phyloP scores from a whole-genome alignment of 768 basidiomycete genomes.

The Lactarius psammicola region DNA sequence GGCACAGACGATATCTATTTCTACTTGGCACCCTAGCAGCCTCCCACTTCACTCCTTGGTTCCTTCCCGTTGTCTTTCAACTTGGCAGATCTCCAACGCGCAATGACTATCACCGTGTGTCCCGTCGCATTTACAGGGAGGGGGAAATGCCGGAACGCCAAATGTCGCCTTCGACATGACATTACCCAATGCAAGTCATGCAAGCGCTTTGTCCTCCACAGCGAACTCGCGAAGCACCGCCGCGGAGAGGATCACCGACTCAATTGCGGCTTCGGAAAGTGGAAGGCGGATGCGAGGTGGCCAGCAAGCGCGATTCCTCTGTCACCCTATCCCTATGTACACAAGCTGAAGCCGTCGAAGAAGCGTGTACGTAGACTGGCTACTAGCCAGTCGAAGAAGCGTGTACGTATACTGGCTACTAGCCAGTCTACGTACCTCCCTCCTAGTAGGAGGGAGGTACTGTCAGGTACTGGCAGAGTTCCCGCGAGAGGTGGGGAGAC shows the following conservation, averaged over 20 bases:
- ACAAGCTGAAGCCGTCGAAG: neutral
- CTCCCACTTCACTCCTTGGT: neutral
- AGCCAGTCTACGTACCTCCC: no score
- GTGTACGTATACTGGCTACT: neutral
- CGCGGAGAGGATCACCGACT: neutral
- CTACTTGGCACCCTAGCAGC: neutral
- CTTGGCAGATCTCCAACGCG: neutral
- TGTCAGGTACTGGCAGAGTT: neutral
- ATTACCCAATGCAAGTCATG: neutral
- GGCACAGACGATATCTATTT: neutral
- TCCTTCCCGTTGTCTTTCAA: neutral
- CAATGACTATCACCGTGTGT: neutral
- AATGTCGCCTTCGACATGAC: conserved; percentile 7
- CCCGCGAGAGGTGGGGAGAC: neutral
- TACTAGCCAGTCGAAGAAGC: neutral
- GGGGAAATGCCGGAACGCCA: neutral
- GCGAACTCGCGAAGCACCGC: neutral
- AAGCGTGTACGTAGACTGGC: neutral
- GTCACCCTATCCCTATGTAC: neutral
- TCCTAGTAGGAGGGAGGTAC: neutral
- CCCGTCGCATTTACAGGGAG: neutral
- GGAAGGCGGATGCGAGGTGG: neutral
- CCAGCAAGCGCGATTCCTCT: neutral
- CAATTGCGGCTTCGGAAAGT: neutral
- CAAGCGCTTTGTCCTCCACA: conserved; percentile 3